Percentiles rank a stretch among this genome's conserved stretches.
Evolutionary conservation across 306 rosid genomes (phyloP).

Genomic region (Datisca glomerata): DNA sequence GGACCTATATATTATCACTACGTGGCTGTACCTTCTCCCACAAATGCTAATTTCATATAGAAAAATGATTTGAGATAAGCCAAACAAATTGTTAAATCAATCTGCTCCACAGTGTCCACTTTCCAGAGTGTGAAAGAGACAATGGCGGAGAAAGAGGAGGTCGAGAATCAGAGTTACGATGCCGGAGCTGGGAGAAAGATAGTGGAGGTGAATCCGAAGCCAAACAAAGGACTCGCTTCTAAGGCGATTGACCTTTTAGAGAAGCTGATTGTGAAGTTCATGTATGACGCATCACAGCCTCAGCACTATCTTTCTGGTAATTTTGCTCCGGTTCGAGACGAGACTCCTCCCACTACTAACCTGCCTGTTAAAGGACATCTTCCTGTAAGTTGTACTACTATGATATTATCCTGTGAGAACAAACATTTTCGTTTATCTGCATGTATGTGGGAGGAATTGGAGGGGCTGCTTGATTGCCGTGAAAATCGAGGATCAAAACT

Average conservation of each 20-base stretch:
- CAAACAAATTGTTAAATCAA: no score
- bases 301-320: slow-evolving; percentile 69
- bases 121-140: neutral
- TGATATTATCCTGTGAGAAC: no score
- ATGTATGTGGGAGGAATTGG: no score
- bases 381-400: slow-evolving; percentile 53
- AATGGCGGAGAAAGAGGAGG: slow-evolving; percentile 14
- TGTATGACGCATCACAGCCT: slow-evolving; percentile 50
- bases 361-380: slow-evolving; percentile 56
- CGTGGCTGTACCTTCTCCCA: no score
- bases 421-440: no score
- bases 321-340: slow-evolving; percentile 64
- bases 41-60: no score
- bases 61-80: no score
- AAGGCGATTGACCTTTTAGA: slow-evolving; percentile 52
- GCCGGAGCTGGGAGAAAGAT: slow-evolving; percentile 8
- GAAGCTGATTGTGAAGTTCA: slow-evolving; percentile 54
- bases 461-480: no score
- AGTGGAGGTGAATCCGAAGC: slow-evolving; percentile 58
- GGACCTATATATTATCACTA: no score
- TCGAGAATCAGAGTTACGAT: slow-evolving; percentile 13
- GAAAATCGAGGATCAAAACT: no score
- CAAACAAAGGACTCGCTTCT: slow-evolving; percentile 45
- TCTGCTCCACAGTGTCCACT: no score
- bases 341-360: slow-evolving; percentile 64